These are phyloP conservation scores for Termitomyces sp. DNA, from an alignment of 768 basidiomycete species.

Conservation along the genomic window DNA sequence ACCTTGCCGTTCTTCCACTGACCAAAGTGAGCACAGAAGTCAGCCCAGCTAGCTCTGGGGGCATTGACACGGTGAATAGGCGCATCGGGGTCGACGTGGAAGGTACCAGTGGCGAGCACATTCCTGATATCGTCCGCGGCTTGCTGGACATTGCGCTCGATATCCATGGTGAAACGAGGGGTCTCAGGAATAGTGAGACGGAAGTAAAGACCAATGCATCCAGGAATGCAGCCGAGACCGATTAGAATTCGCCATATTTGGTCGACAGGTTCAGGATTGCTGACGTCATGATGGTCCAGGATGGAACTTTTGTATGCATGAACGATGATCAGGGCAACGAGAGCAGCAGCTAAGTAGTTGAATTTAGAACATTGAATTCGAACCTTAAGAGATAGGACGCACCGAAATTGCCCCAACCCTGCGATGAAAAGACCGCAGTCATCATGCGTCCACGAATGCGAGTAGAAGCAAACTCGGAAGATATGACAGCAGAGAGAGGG, in stretches of 20 bases:
- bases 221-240: constrained; percentile 84
- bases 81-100: constrained; percentile 51
- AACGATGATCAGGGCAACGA: constrained; percentile 64
- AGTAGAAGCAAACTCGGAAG: constrained; percentile 84
- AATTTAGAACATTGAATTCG: not conserved
- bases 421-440: constrained; percentile 82
- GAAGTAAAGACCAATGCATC: constrained; percentile 81
- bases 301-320: constrained; percentile 65
- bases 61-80: constrained; percentile 58
- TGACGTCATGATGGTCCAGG: constrained; percentile 34
- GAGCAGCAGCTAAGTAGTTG: constrained; percentile 47
- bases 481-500: constrained; percentile 80
- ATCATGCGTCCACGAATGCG: constrained; percentile 81
- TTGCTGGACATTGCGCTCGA: constrained; percentile 79
- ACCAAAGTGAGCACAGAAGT: constrained; percentile 68
- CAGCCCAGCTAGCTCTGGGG: constrained; percentile 64
- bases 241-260: constrained; percentile 85
- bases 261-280: constrained; percentile 54
- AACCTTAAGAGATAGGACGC: constrained; percentile 19
- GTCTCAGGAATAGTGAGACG: constrained; percentile 92
- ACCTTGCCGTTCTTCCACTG: constrained; percentile 79
- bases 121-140: constrained; percentile 71
- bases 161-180: constrained; percentile 89
- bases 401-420: constrained; percentile 88
- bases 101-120: constrained; percentile 52